A percentile compares a stretch with the other conserved stretches of the same genome.
These are phyloP conservation scores for Plasmodium berghei DNA, from an alignment of 169 alveolate genomes.

Conservation along the genomic window DNA sequence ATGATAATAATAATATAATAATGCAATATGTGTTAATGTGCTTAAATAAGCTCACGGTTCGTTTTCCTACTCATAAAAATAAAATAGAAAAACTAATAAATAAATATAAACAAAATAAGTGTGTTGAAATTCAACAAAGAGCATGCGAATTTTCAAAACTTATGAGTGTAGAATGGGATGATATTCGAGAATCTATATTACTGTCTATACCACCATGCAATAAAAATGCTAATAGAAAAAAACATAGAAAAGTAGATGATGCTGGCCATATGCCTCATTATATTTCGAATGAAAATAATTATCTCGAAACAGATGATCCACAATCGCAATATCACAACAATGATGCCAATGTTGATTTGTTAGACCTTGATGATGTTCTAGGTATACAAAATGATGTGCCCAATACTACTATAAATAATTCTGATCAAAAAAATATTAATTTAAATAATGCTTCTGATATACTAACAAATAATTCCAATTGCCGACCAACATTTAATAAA, in stretches of 20 bases:
- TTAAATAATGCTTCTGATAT: neutral
- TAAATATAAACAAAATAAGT: slow-evolving; percentile 79
- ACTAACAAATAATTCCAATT: too few species aligned
- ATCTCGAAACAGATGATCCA: neutral
- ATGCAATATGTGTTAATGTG: slow-evolving; percentile 84
- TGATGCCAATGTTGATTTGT: slow-evolving; percentile 23
- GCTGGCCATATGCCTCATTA: neutral
- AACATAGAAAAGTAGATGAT: slow-evolving; percentile 6
- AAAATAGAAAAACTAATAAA: slow-evolving; percentile 77
- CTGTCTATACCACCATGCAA: slow-evolving; percentile 64
- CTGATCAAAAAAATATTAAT: neutral
- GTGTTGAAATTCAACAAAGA: slow-evolving; percentile 86
- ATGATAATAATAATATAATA: slow-evolving; percentile 63
- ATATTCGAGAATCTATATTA: slow-evolving; percentile 50
- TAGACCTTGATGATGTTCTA: slow-evolving; percentile 70
- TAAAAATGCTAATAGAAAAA: slow-evolving; percentile 27
- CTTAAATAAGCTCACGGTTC: slow-evolving; percentile 77
- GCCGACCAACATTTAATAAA: neutral
- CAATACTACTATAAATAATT: neutral
- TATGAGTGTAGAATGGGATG: slow-evolving; percentile 71
- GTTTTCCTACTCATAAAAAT: slow-evolving; percentile 77
- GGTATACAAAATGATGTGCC: slow-evolving; percentile 24
- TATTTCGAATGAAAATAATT: slow-evolving; percentile 1
- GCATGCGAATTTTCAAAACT: slow-evolving; percentile 84
- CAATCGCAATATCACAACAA: neutral